These are phyloP conservation scores for Phytophthora chlamydospora DNA, from an alignment of 352 stramenopile genomes.

Conservation along the genomic window DNA sequence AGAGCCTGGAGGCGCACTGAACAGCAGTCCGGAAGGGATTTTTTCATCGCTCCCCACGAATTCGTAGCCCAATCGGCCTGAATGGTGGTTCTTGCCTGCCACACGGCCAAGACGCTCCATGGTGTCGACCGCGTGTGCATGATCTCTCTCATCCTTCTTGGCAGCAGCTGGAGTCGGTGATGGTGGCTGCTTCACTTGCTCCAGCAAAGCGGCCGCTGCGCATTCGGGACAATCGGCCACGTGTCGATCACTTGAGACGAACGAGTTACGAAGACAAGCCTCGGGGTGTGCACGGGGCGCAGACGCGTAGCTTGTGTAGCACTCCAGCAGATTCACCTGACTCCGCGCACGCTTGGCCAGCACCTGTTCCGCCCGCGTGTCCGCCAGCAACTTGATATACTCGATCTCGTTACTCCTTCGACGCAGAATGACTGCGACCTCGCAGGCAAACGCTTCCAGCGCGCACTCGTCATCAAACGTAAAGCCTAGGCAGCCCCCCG, in stretches of 20 bases:
- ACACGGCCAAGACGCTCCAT: conserved; percentile 27
- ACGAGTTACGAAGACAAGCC: conserved; percentile 64
- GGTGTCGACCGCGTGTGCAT: conserved; percentile 4
- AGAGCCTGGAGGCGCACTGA: conserved; percentile 36
- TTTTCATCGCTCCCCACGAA: conserved; percentile 19
- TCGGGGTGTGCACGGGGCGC: conserved; percentile 51
- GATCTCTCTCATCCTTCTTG: conserved; percentile 9
- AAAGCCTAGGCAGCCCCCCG: conserved; percentile 44
- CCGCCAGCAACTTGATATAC: conserved; percentile 89
- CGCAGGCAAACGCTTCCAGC: conserved; percentile 85
- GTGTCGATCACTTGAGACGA: conserved; percentile 52
- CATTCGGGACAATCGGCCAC: conserved; percentile 49
- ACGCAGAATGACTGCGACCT: conserved; percentile 87
- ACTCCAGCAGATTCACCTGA: conserved; percentile 80
- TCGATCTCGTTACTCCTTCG: conserved; percentile 87
- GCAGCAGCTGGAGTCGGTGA: neutral
- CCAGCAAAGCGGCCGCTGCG: conserved; percentile 25
- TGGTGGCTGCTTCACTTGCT: conserved; percentile 22
- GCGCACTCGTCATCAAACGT: conserved; percentile 87
- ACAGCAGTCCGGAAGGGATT: conserved; percentile 25
- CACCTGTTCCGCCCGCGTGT: conserved; percentile 77
- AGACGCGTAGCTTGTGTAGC: conserved; percentile 76
- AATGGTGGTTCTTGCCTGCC: conserved; percentile 25
- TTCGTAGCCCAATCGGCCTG: conserved; percentile 41
- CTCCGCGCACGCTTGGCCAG: conserved; percentile 71